phyloP scores from a whole-genome alignment of 2,329 filamentous ascomycete species.

The Nemania sp. region DNA sequence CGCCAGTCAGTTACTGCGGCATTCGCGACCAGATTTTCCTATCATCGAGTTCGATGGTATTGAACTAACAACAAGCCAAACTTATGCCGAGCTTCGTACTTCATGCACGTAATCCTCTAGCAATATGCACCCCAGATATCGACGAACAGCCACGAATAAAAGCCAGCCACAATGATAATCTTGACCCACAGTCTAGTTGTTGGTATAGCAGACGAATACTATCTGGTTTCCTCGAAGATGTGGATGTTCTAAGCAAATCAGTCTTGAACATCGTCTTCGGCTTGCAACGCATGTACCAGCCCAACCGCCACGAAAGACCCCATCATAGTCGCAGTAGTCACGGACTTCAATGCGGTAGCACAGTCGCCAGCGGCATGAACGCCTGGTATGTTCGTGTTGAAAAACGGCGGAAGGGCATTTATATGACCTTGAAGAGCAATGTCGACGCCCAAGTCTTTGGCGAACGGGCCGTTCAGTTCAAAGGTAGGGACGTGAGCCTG shows the following conservation, averaged over 20 bases:
- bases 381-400: constrained; percentile 53
- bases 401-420: constrained; percentile 48
- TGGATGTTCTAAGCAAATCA: constrained; percentile 11
- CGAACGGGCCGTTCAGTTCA: constrained; percentile 47
- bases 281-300: constrained; percentile 30
- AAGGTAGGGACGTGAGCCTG: constrained; percentile 43
- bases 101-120: neutral
- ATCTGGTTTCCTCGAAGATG: no score
- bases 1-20: neutral
- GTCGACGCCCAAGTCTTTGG: constrained; percentile 49
- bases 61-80: no score
- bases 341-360: constrained; percentile 33
- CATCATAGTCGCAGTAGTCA: constrained; percentile 36
- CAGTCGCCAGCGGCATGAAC: constrained; percentile 60
- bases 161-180: no score
- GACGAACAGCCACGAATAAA: no score
- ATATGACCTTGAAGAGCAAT: constrained; percentile 48
- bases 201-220: neutral
- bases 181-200: no score
- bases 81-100: no score
- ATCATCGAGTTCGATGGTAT: no score
- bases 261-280: constrained; percentile 31
- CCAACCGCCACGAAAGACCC: constrained; percentile 30
- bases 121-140: neutral
- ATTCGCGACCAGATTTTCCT: no score